A percentile compares a stretch with the other conserved stretches of the same genome.
Conservation (phyloP, 140 eudicot genomes). For the Flaveria floridana region DNA sequence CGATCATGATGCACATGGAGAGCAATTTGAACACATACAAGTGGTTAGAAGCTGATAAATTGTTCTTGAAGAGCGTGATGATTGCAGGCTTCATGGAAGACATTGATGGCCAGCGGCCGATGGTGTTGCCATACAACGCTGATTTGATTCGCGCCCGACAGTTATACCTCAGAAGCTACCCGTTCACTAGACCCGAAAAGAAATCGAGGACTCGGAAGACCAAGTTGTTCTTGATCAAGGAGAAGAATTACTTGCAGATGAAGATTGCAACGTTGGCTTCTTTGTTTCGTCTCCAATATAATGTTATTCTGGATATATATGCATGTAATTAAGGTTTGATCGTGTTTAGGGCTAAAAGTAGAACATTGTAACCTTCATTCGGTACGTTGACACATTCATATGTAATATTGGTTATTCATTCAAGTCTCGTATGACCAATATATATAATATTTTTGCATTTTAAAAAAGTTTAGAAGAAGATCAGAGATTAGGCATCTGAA, state of each 20-base stretch:
- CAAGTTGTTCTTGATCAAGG: slow-evolving; percentile 16
- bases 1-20: neutral
- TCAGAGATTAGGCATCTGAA: neutral
- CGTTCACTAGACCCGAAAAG: slow-evolving; percentile 14
- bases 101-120: slow-evolving; percentile 1
- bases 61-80: slow-evolving; percentile 20
- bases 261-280: slow-evolving; percentile 7
- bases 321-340: neutral
- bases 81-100: neutral
- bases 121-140: slow-evolving; percentile 19
- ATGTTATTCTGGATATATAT: neutral
- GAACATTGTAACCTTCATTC: no score
- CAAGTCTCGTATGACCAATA: neutral
- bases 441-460: neutral
- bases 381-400: no score
- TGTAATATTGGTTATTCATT: neutral
- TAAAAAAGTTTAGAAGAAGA: no score
- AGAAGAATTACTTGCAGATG: slow-evolving; percentile 19
- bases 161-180: slow-evolving; percentile 37
- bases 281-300: slow-evolving; percentile 1
- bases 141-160: slow-evolving; percentile 26
- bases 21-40: neutral
- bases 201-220: slow-evolving; percentile 16
- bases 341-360: neutral
- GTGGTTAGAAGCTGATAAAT: slow-evolving; percentile 18